Percentiles rank a stretch among this genome's conserved stretches.
phyloP scores from a whole-genome alignment of 164 flowering plant species.

The Vitis labrusca region DNA sequence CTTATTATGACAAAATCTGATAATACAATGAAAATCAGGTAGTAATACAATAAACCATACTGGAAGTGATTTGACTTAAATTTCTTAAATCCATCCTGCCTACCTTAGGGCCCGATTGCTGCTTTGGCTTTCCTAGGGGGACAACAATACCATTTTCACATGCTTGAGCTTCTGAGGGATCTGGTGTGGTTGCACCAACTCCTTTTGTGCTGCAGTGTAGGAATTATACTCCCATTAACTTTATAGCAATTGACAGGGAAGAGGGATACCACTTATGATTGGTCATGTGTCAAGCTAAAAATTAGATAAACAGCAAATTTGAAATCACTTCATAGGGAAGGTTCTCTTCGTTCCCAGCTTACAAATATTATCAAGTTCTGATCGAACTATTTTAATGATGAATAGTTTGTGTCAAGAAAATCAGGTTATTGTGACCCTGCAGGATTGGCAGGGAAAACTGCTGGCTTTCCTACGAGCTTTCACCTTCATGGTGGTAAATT shows the following conservation, averaged over 20 bases:
- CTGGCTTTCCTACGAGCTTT: neutral
- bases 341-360: no score
- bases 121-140: conserved; percentile 75
- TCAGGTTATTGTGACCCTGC: no score
- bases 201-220: conserved; percentile 82
- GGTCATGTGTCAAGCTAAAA: neutral
- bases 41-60: neutral
- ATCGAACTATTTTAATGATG: no score
- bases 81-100: neutral
- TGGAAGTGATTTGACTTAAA: neutral
- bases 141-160: conserved; percentile 76
- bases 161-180: conserved; percentile 45
- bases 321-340: no score
- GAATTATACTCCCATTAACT: neutral
- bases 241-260: neutral
- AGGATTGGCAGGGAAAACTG: neutral
- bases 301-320: neutral
- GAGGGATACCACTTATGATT: no score
- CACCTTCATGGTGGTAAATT: neutral
- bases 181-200: conserved; percentile 80
- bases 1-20: neutral
- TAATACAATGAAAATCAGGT: neutral
- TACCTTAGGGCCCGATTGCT: conserved; percentile 50
- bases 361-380: no score
- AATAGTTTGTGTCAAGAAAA: no score